phyloP scores from a whole-genome alignment of 2,329 filamentous ascomycete species.

The Monilinia aucupariae region DNA sequence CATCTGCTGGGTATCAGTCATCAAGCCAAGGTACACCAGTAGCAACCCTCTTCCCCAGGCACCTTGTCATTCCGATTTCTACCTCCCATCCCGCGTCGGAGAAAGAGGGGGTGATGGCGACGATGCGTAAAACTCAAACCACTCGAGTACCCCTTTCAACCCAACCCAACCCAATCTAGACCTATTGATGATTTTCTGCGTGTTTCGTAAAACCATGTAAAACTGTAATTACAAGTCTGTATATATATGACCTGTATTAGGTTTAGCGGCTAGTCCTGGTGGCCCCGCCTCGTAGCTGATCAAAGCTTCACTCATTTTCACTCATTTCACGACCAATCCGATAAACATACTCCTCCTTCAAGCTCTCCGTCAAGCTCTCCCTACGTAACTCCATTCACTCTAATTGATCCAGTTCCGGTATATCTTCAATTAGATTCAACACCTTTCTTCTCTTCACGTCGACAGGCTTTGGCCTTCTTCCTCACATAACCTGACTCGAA shows the following conservation, averaged over 20 bases:
- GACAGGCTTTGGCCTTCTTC: background rate
- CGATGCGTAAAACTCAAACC: too few species aligned
- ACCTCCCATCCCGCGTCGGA: background rate
- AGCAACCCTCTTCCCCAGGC: background rate
- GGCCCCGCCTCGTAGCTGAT: slow-evolving; percentile 7
- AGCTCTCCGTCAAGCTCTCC: background rate
- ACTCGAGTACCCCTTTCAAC: too few species aligned
- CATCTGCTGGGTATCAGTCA: too few species aligned
- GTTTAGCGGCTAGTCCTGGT: background rate
- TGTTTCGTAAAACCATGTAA: too few species aligned
- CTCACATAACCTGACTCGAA: background rate
- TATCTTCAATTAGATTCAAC: background rate
- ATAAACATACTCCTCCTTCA: background rate
- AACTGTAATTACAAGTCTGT: too few species aligned
- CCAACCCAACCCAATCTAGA: too few species aligned
- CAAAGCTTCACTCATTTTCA: background rate
- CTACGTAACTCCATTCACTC: slow-evolving; percentile 5
- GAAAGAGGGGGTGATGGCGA: too few species aligned
- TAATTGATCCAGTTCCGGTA: background rate
- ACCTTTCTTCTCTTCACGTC: background rate
- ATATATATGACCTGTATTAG: background rate
- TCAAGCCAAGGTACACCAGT: too few species aligned
- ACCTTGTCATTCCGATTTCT: too few species aligned
- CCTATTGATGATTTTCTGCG: too few species aligned
- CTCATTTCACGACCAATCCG: slow-evolving; percentile 1